phyloP scores from a whole-genome alignment of 768 basidiomycete genomes.

The Boletus sp. region DNA sequence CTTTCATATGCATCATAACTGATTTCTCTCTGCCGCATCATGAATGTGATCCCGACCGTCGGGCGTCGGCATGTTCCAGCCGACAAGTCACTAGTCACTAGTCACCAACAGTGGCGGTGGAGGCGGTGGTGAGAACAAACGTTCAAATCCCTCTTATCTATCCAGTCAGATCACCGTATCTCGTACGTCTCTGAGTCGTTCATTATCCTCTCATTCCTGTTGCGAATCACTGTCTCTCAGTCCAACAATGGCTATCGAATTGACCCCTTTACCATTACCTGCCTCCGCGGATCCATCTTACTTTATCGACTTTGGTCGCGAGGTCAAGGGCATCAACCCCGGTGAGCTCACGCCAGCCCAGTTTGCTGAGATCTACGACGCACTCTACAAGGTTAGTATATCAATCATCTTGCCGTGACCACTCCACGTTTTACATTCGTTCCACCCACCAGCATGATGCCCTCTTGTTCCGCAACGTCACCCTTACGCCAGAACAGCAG shows the following conservation, averaged over 20 bases:
- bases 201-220: neutral
- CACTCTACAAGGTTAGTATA: slow-evolving; percentile 68
- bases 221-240: neutral
- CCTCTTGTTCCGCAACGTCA: slow-evolving; percentile 70
- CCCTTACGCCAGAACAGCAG: slow-evolving; percentile 77
- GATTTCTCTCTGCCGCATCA: too few species aligned
- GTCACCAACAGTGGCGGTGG: neutral
- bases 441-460: slow-evolving; percentile 53
- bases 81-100: neutral
- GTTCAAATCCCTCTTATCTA: slow-evolving; percentile 5
- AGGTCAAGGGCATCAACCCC: slow-evolving; percentile 74
- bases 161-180: neutral
- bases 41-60: neutral
- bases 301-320: slow-evolving; percentile 71
- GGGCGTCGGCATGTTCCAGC: slow-evolving; percentile 2
- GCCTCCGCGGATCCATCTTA: slow-evolving; percentile 65
- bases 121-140: neutral
- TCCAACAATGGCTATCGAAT: slow-evolving; percentile 61
- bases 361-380: slow-evolving; percentile 65
- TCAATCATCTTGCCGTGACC: neutral
- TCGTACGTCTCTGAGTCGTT: neutral
- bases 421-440: neutral
- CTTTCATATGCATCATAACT: too few species aligned
- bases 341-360: slow-evolving; percentile 56
- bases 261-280: slow-evolving; percentile 66